These are phyloP conservation scores for Zymoseptoria crescenta DNA, from an alignment of 2,329 filamentous ascomycete genomes.

Conservation along the genomic window DNA sequence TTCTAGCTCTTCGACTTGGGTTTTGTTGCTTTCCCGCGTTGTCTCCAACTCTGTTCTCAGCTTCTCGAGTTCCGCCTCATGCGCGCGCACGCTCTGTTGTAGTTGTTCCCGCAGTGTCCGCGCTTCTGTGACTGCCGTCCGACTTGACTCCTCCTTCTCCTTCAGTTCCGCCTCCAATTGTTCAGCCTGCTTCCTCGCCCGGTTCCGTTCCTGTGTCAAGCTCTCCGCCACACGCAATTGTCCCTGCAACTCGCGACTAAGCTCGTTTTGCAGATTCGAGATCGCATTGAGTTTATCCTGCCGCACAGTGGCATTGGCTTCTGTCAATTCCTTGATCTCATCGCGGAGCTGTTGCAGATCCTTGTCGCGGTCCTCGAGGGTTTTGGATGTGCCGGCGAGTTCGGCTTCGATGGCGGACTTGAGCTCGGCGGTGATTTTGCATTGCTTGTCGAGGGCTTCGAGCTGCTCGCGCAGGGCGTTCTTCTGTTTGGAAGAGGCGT, in stretches of 20 bases:
- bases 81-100: neutral
- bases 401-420: conserved; percentile 1
- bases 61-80: conserved; percentile 1
- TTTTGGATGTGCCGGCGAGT: neutral
- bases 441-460: neutral
- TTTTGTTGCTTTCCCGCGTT: neutral
- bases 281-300: neutral
- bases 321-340: neutral
- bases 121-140: neutral
- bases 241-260: conserved; percentile 4
- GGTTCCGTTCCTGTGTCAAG: conserved; percentile 6
- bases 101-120: neutral
- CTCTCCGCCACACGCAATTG: conserved; percentile 4
- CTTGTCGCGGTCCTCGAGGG: neutral
- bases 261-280: conserved; percentile 1
- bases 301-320: conserved; percentile 1
- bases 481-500: conserved; percentile 1
- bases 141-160: neutral
- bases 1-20: neutral
- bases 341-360: neutral
- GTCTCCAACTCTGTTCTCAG: neutral
- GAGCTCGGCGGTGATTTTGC: neutral
- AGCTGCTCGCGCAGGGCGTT: neutral
- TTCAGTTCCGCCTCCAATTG: conserved; percentile 2
- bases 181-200: conserved; percentile 2